Evolutionary conservation across 495 filamentous ascomycete species (phyloP).

Genomic region (Penicillium fimorum): DNA sequence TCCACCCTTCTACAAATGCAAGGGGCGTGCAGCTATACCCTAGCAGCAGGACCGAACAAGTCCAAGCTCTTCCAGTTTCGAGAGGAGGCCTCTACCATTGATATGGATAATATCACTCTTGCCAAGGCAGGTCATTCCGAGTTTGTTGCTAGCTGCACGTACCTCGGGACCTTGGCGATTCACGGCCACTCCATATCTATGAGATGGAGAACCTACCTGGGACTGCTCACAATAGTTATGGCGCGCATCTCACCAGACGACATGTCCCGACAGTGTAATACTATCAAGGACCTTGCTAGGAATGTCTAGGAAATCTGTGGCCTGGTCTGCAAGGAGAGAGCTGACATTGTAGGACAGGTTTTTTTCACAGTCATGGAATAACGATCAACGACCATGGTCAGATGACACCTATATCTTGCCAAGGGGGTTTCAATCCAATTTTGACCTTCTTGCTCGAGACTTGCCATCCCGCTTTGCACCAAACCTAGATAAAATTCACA

Average conservation of each 20-base stretch:
- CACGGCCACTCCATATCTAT: conserved; percentile 17
- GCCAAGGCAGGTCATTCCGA: conserved; percentile 14
- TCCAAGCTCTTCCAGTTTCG: conserved; percentile 26
- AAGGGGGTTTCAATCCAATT: too few species aligned
- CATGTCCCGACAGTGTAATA: conserved; percentile 7
- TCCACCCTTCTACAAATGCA: conserved; percentile 18
- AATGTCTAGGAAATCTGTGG: too few species aligned
- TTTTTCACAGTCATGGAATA: too few species aligned
- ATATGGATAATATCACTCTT: conserved; percentile 10
- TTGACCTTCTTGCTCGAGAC: too few species aligned
- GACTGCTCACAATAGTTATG: conserved; percentile 15
- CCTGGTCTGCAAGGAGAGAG: too few species aligned
- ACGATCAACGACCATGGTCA: too few species aligned
- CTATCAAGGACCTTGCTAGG: conserved; percentile 5
- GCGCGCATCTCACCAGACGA: conserved; percentile 16
- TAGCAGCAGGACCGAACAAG: conserved; percentile 19
- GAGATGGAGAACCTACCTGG: conserved; percentile 23
- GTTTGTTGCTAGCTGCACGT: conserved; percentile 18
- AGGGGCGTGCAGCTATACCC: conserved; percentile 29
- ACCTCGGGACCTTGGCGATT: conserved; percentile 18
- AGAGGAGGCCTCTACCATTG: conserved; percentile 13
- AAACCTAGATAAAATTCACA: neutral
- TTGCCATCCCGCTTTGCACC: too few species aligned
- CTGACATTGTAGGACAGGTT: too few species aligned
- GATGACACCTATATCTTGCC: too few species aligned